phyloP scores from a whole-genome alignment of 1,284 basidiomycete species.

The Cryptococcus sp. region DNA sequence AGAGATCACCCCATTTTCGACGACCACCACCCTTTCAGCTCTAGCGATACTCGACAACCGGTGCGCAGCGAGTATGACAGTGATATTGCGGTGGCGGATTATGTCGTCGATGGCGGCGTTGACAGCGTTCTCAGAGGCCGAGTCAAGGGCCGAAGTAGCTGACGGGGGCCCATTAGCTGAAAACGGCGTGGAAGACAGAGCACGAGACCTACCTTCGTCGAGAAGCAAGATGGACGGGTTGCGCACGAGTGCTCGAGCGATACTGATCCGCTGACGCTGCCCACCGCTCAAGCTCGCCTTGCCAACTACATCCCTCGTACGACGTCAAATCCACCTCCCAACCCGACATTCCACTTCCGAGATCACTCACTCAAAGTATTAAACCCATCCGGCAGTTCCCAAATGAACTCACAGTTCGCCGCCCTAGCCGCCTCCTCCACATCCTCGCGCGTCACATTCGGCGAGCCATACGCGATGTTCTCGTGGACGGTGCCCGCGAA shows the following conservation, averaged over 20 bases:
- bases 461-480: constrained; percentile 63
- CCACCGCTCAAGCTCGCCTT: constrained; percentile 52
- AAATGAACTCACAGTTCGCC: constrained; percentile 49
- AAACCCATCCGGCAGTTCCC: constrained; percentile 42
- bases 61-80: constrained; percentile 85
- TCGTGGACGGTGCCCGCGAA: constrained; percentile 74
- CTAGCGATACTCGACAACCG: constrained; percentile 77
- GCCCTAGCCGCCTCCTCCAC: constrained; percentile 40
- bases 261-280: constrained; percentile 54
- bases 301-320: constrained; percentile 28
- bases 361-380: constrained; percentile 63
- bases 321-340: too few relatives aligned
- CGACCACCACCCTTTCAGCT: constrained; percentile 78
- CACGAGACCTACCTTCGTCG: constrained; percentile 49
- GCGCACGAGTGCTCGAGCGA: constrained; percentile 53
- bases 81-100: constrained; percentile 68
- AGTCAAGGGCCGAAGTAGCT: constrained; percentile 69
- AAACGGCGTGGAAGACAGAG: too few relatives aligned
- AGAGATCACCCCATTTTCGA: constrained; percentile 78
- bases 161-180: neutral
- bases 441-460: constrained; percentile 37
- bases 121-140: constrained; percentile 70
- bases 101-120: constrained; percentile 86
- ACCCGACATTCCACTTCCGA: too few relatives aligned
- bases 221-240: constrained; percentile 53